Conservation (phyloP, 805 yeast species). For the Wickerhamiella domercqiae region DNA sequence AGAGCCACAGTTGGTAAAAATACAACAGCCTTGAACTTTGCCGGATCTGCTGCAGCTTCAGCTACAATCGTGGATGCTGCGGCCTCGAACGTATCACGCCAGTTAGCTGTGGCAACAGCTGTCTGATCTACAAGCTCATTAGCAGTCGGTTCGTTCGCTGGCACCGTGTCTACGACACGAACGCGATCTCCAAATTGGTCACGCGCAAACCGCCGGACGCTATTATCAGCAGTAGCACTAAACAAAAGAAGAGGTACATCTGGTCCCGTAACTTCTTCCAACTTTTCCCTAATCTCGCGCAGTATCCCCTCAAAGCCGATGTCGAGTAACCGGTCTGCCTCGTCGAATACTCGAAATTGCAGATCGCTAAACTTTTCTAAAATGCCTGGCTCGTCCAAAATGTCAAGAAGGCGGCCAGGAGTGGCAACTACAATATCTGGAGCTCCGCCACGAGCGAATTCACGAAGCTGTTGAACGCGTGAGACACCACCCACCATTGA, state of each 20-base stretch:
- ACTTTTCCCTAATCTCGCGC: conserved; percentile 25
- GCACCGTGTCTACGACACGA: conserved; percentile 50
- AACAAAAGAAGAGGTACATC: conserved; percentile 51
- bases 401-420: conserved; percentile 70
- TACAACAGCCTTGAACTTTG: conserved; percentile 56
- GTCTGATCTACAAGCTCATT: conserved; percentile 67
- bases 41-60: conserved; percentile 17
- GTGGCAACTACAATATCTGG: conserved; percentile 62
- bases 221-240: conserved; percentile 72
- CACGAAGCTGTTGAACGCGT: conserved; percentile 26
- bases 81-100: conserved; percentile 46
- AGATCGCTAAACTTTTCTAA: conserved; percentile 37
- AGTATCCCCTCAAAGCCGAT: conserved; percentile 63
- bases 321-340: conserved; percentile 78
- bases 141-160: conserved; percentile 54
- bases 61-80: conserved; percentile 33
- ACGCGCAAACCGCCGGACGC: conserved; percentile 52
- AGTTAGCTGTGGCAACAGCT: conserved; percentile 36
- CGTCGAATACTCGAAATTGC: conserved; percentile 63
- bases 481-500: conserved; percentile 57
- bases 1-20: conserved; percentile 66
- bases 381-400: conserved; percentile 32
- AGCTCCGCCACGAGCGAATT: conserved; percentile 21
- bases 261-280: conserved; percentile 34
- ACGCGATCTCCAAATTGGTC: conserved; percentile 26